These are phyloP conservation scores for Penicillium olsonii DNA, from an alignment of 2,329 filamentous ascomycete species.

Conservation along the genomic window DNA sequence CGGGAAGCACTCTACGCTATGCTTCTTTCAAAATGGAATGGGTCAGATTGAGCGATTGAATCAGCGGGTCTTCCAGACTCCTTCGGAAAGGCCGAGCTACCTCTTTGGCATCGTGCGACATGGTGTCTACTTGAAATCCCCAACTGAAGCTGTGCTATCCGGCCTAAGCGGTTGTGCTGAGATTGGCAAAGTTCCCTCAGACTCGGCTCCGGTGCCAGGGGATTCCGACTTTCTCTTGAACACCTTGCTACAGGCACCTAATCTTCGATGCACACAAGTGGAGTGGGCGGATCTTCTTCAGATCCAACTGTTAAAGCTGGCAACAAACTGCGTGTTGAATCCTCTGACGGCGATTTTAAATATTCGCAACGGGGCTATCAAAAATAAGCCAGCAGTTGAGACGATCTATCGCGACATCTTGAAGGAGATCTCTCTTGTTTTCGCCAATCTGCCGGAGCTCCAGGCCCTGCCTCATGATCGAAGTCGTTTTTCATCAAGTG, in stretches of 20 bases:
- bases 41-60: conserved; percentile 20
- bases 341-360: conserved; percentile 19
- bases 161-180: conserved; percentile 13
- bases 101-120: conserved; percentile 20
- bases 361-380: conserved; percentile 15
- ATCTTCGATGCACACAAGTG: conserved; percentile 13
- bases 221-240: conserved; percentile 8
- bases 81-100: conserved; percentile 9
- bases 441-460: conserved; percentile 10
- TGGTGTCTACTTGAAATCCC: conserved; percentile 16
- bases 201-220: not conserved
- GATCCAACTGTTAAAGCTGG: conserved; percentile 17
- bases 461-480: conserved; percentile 3
- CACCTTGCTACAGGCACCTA: conserved; percentile 9
- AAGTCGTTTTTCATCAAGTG: conserved; percentile 8
- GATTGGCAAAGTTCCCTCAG: conserved; percentile 10
- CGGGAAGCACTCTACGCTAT: conserved; percentile 15
- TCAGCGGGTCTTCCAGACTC: conserved; percentile 9
- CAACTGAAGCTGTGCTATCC: conserved; percentile 16
- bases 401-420: conserved; percentile 10
- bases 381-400: conserved; percentile 6
- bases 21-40: conserved; percentile 20
- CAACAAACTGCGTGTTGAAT: conserved; percentile 19
- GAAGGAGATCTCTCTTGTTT: conserved; percentile 14
- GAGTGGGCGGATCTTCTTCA: conserved; percentile 12